Percentiles rank a stretch among this genome's conserved stretches.
phyloP scores from a whole-genome alignment of 129 eudicot genomes.

The Artemisia annua region DNA sequence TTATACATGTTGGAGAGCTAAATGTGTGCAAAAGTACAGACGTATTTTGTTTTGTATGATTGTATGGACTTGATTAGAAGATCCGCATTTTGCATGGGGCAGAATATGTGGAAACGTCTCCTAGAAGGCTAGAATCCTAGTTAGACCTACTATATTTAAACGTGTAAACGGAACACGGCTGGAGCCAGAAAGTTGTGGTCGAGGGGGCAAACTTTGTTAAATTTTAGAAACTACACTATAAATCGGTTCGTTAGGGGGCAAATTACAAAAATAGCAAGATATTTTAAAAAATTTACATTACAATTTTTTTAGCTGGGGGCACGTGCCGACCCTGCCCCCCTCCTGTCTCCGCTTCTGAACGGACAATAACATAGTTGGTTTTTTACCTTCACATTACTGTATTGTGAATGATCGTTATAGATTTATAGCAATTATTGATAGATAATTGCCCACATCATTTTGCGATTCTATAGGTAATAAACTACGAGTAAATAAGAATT shows the following conservation, averaged over 20 bases:
- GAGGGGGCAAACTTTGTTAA: too few relatives aligned
- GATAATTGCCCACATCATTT: not conserved
- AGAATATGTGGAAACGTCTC: constrained; percentile 1
- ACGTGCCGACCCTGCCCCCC: too few relatives aligned
- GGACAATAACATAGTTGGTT: not conserved
- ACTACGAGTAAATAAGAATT: not conserved
- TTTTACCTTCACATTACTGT: not conserved
- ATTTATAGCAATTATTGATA: not conserved
- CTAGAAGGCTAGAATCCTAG: not conserved
- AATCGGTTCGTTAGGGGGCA: too few relatives aligned
- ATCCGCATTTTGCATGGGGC: not conserved
- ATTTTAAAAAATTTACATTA: too few relatives aligned
- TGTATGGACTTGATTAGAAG: constrained; percentile 8
- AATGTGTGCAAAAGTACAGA: not conserved
- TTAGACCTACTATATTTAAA: constrained; percentile 10
- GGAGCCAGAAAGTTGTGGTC: too few relatives aligned
- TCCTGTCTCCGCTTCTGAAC: too few relatives aligned
- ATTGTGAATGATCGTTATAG: constrained; percentile 3
- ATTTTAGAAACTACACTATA: too few relatives aligned
- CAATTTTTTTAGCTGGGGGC: too few relatives aligned
- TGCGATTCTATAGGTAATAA: constrained; percentile 2
- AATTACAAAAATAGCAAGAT: too few relatives aligned
- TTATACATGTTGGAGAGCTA: too few relatives aligned
- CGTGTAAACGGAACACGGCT: too few relatives aligned
- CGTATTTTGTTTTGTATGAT: not conserved